Conservation (phyloP, 2,329 filamentous ascomycete species). For the Capronia epimyces region DNA sequence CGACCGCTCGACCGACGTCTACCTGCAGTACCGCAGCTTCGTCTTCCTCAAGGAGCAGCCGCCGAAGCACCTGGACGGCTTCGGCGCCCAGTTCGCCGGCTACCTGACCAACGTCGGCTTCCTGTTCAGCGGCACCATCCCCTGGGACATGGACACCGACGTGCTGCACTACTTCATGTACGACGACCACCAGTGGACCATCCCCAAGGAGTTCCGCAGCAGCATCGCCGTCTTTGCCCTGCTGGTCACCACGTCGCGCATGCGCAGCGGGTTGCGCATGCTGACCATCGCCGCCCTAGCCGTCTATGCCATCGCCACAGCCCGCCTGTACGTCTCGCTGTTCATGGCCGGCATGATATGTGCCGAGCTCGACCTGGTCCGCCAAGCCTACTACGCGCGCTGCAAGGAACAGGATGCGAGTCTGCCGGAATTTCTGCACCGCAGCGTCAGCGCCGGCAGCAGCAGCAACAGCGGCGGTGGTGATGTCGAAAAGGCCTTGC, state of each 20-base stretch:
- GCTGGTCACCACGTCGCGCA: slow-evolving; percentile 9
- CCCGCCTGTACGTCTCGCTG: slow-evolving; percentile 6
- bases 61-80: slow-evolving; percentile 40
- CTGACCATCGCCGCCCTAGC: slow-evolving; percentile 1
- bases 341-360: slow-evolving; percentile 19
- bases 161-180: slow-evolving; percentile 14
- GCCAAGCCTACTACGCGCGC: slow-evolving; percentile 9
- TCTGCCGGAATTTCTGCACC: background rate
- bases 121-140: slow-evolving; percentile 15
- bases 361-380: slow-evolving; percentile 19
- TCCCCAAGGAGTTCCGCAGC: slow-evolving; percentile 42
- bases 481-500: background rate
- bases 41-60: slow-evolving; percentile 11
- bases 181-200: slow-evolving; percentile 44
- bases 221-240: slow-evolving; percentile 31
- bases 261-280: slow-evolving; percentile 4
- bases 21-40: slow-evolving; percentile 2
- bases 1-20: slow-evolving; percentile 6
- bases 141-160: slow-evolving; percentile 11
- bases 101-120: slow-evolving; percentile 37
- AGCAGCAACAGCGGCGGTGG: no score
- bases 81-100: slow-evolving; percentile 24
- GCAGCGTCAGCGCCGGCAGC: no score
- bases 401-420: no score
- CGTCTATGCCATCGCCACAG: background rate